Percentiles rank a stretch among this genome's conserved stretches.
Evolutionary conservation across 192 early-diverging fungal species (phyloP).

Genomic region (Dispira parvispora): DNA sequence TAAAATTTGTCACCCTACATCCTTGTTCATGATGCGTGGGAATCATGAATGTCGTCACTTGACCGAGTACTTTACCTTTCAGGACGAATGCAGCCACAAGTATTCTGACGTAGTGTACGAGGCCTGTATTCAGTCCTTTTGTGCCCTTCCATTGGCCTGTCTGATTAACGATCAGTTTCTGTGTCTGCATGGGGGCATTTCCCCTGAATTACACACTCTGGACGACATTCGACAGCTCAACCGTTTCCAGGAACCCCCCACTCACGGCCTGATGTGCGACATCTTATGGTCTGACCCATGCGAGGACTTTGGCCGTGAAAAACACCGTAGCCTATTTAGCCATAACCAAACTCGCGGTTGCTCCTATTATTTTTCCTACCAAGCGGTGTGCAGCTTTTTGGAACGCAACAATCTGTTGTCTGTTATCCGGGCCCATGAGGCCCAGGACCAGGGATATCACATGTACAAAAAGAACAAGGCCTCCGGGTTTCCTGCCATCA

Average conservation of each 20-base stretch:
- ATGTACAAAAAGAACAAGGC: slow-evolving; percentile 93
- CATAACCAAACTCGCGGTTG: slow-evolving; percentile 92
- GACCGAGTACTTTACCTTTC: slow-evolving; percentile 96
- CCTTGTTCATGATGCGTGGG: slow-evolving; percentile 78
- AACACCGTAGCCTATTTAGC: slow-evolving; percentile 70
- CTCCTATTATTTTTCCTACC: slow-evolving; percentile 90
- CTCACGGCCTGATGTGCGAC: slow-evolving; percentile 91
- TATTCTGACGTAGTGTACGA: slow-evolving; percentile 87
- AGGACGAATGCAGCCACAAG: slow-evolving; percentile 96
- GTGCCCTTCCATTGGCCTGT: slow-evolving; percentile 76
- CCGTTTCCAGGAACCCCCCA: slow-evolving; percentile 84
- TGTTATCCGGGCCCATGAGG: slow-evolving; percentile 94
- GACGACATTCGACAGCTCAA: slow-evolving; percentile 75
- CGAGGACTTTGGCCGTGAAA: slow-evolving; percentile 94
- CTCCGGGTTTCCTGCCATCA: slow-evolving; percentile 89
- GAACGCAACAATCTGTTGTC: slow-evolving; percentile 88
- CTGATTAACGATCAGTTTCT: slow-evolving; percentile 93
- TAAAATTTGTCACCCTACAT: slow-evolving; percentile 81
- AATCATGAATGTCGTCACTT: slow-evolving; percentile 96
- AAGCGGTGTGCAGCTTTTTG: slow-evolving; percentile 82
- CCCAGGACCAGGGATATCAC: slow-evolving; percentile 87
- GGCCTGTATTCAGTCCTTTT: slow-evolving; percentile 80
- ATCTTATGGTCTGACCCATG: slow-evolving; percentile 81
- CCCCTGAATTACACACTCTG: slow-evolving; percentile 80
- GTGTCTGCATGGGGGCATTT: slow-evolving; percentile 91